These are phyloP conservation scores for Echium plantagineum DNA, from an alignment of 257 asterid genomes.

Conservation along the genomic window DNA sequence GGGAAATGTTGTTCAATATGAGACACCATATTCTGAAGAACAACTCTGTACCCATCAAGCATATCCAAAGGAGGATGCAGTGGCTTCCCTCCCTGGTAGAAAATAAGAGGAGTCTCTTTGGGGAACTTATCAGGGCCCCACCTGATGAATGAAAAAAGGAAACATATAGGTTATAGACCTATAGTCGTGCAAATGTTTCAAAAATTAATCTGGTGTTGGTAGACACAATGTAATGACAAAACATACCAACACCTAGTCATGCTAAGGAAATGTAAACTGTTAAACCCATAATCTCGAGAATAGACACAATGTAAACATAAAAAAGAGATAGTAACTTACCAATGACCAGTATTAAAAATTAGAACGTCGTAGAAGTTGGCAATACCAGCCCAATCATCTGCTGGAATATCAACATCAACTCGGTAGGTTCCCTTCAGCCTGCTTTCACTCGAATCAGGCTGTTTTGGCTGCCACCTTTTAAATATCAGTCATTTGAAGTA, in stretches of 20 bases:
- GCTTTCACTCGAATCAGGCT: constrained; percentile 32
- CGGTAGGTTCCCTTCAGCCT: constrained; percentile 57
- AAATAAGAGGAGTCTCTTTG: constrained; percentile 70
- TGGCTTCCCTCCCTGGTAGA: constrained; percentile 64
- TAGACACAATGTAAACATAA: not conserved
- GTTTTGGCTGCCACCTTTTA: constrained; percentile 74
- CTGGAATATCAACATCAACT: constrained; percentile 82
- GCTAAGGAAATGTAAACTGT: too few species aligned
- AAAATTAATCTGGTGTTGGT: not conserved
- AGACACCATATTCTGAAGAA: constrained; percentile 57
- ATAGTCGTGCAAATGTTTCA: not conserved
- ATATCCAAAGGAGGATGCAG: constrained; percentile 60
- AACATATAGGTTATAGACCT: too few species aligned
- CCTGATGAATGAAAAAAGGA: constrained; percentile 31
- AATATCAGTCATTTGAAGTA: constrained; percentile 50
- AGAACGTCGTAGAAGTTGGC: constrained; percentile 67
- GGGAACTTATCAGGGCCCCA: constrained; percentile 92
- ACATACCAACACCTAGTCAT: not conserved
- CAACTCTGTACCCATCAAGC: constrained; percentile 55
- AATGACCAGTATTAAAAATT: constrained; percentile 91
- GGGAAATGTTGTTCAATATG: constrained; percentile 57
- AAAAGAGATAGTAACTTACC: constrained; percentile 37
- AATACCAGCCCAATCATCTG: constrained; percentile 69
- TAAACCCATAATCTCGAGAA: not conserved
- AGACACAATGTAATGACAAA: not conserved